These are phyloP conservation scores for Syzygium oleosum DNA, from an alignment of 345 rosid species.

Conservation along the genomic window DNA sequence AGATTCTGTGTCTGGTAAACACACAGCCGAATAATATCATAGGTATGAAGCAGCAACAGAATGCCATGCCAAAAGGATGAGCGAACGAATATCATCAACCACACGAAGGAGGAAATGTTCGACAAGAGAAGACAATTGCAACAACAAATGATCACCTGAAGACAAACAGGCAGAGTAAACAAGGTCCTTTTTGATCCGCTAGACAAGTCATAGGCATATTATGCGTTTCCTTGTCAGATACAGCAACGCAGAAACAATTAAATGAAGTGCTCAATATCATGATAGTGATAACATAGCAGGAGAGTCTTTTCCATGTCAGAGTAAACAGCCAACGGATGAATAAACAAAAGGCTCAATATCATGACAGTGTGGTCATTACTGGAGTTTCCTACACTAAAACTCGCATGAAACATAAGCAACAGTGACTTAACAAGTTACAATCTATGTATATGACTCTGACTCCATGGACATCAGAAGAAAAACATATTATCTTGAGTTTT, in stretches of 20 bases:
- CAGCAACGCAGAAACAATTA: background rate
- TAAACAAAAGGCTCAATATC: background rate
- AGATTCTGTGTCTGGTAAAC: conserved; percentile 36
- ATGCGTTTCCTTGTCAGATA: background rate
- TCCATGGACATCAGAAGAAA: background rate
- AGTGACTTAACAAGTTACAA: background rate
- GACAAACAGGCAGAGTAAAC: background rate
- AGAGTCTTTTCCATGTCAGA: background rate
- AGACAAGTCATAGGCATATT: background rate
- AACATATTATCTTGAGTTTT: background rate
- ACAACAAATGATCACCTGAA: background rate
- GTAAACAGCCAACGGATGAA: background rate
- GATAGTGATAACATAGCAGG: background rate
- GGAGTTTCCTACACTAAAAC: background rate
- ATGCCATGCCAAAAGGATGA: background rate
- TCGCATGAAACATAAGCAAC: background rate
- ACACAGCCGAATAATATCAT: background rate
- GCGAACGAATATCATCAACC: background rate
- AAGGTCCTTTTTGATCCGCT: background rate
- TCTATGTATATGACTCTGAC: background rate
- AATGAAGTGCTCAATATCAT: background rate
- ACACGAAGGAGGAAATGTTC: background rate
- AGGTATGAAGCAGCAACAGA: background rate
- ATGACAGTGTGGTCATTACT: background rate
- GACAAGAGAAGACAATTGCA: background rate